Evolutionary conservation across 2,329 filamentous ascomycete species (phyloP).

Genomic region (Alternaria incomplexa): DNA sequence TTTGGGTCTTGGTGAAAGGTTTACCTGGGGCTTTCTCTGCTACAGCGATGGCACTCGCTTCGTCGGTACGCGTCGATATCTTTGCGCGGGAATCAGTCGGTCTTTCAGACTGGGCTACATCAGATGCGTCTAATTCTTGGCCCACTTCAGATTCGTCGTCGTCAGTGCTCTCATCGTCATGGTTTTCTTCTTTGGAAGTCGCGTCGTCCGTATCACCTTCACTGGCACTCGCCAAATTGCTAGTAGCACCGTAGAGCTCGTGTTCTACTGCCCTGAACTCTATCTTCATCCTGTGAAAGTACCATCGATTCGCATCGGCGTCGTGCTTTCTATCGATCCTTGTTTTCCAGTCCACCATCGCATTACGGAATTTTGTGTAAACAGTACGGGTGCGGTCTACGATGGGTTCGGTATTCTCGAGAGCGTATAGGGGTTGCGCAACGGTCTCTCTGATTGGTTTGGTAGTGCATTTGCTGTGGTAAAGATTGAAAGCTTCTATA

Average conservation of each 20-base stretch:
- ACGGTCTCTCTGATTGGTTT: not conserved
- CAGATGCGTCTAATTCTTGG: not conserved
- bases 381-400: not conserved
- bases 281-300: not conserved
- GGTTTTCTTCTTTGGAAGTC: not conserved
- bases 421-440: not conserved
- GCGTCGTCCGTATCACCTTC: not conserved
- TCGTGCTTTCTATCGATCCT: not conserved
- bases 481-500: not conserved
- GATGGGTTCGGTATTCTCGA: not conserved
- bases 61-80: not conserved
- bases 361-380: not conserved
- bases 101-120: not conserved
- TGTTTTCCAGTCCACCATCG: not conserved
- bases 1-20: not conserved
- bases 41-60: not conserved
- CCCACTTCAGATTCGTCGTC: not conserved
- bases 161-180: not conserved
- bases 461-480: not conserved
- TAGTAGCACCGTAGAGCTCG: not conserved
- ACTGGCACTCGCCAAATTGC: not conserved
- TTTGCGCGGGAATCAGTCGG: not conserved
- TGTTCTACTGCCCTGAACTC: not conserved
- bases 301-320: not conserved
- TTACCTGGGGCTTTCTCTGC: not conserved